These are phyloP conservation scores for Penicillium soppii DNA, from an alignment of 495 filamentous ascomycete species.

Conservation along the genomic window DNA sequence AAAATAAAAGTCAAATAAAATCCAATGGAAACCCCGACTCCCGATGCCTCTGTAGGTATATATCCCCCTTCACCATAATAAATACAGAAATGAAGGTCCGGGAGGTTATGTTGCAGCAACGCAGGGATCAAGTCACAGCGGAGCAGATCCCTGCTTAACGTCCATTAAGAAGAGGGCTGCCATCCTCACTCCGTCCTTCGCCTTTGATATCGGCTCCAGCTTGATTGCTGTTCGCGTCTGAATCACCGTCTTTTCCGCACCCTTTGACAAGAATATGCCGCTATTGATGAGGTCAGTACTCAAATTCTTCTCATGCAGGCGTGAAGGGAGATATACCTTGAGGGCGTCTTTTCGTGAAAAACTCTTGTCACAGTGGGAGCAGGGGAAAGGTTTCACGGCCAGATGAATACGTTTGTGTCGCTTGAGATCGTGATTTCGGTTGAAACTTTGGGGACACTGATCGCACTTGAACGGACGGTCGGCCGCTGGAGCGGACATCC, in stretches of 20 bases:
- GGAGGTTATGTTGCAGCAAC: neutral
- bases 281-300: constrained; percentile 46
- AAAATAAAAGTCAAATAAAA: constrained; percentile 13
- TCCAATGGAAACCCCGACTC: constrained; percentile 13
- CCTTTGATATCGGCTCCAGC: constrained; percentile 14
- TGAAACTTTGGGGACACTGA: constrained; percentile 88
- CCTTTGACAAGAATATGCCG: constrained; percentile 93
- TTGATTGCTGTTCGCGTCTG: constrained; percentile 16
- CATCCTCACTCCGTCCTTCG: constrained; percentile 26
- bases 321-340: constrained; percentile 62
- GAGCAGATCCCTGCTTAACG: constrained; percentile 13
- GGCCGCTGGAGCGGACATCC: constrained; percentile 49
- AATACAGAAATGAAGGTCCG: constrained; percentile 8
- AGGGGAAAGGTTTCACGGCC: constrained; percentile 94
- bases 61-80: constrained; percentile 3
- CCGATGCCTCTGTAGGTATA: constrained; percentile 21
- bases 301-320: neutral
- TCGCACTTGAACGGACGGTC: constrained; percentile 96
- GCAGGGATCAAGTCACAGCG: constrained; percentile 8
- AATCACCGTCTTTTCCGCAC: constrained; percentile 61
- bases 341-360: constrained; percentile 96
- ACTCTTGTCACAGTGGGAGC: constrained; percentile 89
- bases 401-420: constrained; percentile 94
- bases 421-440: constrained; percentile 95
- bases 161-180: constrained; percentile 25